phyloP scores from a whole-genome alignment of 768 basidiomycete genomes.

The Trametes gibbosa region DNA sequence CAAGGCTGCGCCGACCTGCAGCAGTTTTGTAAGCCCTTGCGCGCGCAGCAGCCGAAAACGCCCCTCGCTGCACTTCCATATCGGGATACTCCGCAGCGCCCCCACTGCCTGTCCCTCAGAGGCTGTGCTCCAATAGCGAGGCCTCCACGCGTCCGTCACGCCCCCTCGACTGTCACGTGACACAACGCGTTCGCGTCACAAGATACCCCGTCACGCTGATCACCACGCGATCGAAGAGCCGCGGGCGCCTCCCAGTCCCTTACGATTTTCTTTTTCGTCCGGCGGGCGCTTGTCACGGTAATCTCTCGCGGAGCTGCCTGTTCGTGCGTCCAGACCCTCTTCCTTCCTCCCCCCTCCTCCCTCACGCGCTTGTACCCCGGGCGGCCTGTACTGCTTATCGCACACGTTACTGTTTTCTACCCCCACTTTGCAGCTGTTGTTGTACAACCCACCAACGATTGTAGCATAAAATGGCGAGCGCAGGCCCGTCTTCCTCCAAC shows the following conservation, averaged over 20 bases:
- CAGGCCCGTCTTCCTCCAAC: constrained; percentile 28
- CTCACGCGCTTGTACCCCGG: background rate
- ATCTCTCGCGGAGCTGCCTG: background rate
- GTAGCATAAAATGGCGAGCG: constrained; percentile 26
- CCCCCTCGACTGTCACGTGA: background rate
- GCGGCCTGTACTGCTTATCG: background rate
- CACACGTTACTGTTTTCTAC: background rate
- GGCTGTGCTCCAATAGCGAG: background rate
- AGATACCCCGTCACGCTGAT: background rate
- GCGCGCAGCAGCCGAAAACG: background rate
- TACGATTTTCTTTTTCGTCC: constrained; percentile 3
- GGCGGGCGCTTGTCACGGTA: constrained; percentile 7
- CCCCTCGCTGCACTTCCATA: background rate
- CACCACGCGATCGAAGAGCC: constrained; percentile 9
- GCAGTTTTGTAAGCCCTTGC: constrained; percentile 16
- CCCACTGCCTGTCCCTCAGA: constrained; percentile 6
- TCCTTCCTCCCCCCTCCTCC: background rate
- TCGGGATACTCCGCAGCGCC: constrained; percentile 2
- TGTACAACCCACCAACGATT: background rate
- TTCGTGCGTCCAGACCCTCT: background rate
- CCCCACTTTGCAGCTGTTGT: background rate
- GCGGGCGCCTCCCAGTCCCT: constrained; percentile 3
- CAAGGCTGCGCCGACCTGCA: background rate
- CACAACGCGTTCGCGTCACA: background rate
- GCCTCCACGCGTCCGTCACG: background rate